These are phyloP conservation scores for Haberlea rhodopensis DNA, from an alignment of 257 asterid species.

Conservation along the genomic window DNA sequence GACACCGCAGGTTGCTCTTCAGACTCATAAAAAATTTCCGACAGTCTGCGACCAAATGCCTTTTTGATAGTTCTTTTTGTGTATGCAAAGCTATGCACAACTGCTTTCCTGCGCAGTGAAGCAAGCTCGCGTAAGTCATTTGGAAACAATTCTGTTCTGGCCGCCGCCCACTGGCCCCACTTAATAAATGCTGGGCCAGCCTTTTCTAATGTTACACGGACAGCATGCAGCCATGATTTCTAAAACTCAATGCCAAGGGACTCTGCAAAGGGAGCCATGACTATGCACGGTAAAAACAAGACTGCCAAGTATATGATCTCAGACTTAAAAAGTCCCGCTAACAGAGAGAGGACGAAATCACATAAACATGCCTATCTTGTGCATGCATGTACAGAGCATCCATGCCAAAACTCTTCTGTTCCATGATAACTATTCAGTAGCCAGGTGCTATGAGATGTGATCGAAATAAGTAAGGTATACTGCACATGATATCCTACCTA, in stretches of 20 bases:
- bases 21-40: constrained; percentile 68
- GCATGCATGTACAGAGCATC: constrained; percentile 56
- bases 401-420: constrained; percentile 39
- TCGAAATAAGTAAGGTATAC: constrained; percentile 72
- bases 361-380: constrained; percentile 54
- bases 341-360: constrained; percentile 49
- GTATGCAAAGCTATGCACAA: constrained; percentile 70
- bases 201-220: constrained; percentile 69
- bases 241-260: constrained; percentile 65
- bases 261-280: constrained; percentile 78
- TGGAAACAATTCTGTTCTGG: constrained; percentile 88
- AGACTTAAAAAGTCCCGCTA: constrained; percentile 66
- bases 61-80: constrained; percentile 67
- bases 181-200: constrained; percentile 95
- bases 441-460: constrained; percentile 85
- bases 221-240: constrained; percentile 59
- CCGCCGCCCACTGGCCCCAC: constrained; percentile 99
- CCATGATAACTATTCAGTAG: constrained; percentile 55
- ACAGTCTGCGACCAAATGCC: constrained; percentile 72
- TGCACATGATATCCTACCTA: constrained; percentile 65
- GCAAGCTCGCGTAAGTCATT: constrained; percentile 77
- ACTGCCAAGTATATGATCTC: constrained; percentile 62
- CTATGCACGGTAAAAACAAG: constrained; percentile 70
- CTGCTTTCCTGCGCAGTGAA: constrained; percentile 76
- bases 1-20: constrained; percentile 88